Evolutionary conservation across 768 basidiomycete species (phyloP), one percentile per base, ranked within the genome.

Genomic region (Coprinellus aureogranulatus): DNA sequence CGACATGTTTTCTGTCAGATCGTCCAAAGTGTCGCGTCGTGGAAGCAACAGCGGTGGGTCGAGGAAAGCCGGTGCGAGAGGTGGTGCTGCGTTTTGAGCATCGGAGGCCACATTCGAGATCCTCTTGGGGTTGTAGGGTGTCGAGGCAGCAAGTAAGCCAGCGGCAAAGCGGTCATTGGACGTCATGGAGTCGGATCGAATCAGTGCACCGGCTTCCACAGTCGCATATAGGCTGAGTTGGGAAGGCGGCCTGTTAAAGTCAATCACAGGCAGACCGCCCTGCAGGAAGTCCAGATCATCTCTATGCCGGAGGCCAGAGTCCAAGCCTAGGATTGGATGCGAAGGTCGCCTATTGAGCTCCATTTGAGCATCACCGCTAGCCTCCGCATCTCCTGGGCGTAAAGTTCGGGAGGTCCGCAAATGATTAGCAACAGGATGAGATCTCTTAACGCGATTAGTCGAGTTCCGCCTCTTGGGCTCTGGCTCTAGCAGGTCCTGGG

Each of bases 231-330:
- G 59, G 42, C 56, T 59, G 46, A 75, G 65, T 58, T 76, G 75
- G 3, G 77, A 78, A 6, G 75, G 77, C 22, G 75, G 73, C 16
- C 77, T 61, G 31, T 78, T 73, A 59, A 78, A 78, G 57, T 77
- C 70, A 12, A 76, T 64, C 20, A 55, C 52, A n/a, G 63, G 61
- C 34, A 72, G 68, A 31, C 63, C 57, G 27, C 64, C 60, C 59
- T 63, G 64, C 59, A 68, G 70, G 37, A 65, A 63, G 8, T 59
- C 53, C 18, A 60, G 59, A 16, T 53, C 52, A 39, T 53, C 5
- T 46, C 57, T 20, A 46, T 4, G 22, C 52, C 57, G 8, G 53
- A 37, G 18, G 37, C 12, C 2, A 6, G 34, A 14, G 34, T 34
- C 34, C 8, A 6, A 34, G 6, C 34, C 34, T 34, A 34, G 6